Evolutionary conservation across 2,329 filamentous ascomycete species (phyloP).

Genomic region (Lasiodiplodia gonubiensis): DNA sequence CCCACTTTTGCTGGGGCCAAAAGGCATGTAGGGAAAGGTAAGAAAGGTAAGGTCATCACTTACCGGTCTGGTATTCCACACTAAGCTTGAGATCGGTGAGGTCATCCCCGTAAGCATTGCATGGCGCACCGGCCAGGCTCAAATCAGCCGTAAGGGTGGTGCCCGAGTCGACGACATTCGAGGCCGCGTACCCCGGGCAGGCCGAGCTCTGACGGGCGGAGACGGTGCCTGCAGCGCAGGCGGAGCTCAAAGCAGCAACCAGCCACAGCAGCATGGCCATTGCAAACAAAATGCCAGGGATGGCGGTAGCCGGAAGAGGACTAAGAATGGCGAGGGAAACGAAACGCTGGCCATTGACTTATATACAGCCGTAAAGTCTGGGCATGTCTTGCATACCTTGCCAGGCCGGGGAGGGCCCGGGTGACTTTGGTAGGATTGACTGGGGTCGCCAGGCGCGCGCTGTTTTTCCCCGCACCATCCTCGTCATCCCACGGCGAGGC

Average conservation of each 20-base stretch:
- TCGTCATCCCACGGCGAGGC: constrained; percentile 8
- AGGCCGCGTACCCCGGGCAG: constrained; percentile 73
- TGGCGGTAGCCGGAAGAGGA: neutral
- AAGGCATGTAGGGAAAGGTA: neutral
- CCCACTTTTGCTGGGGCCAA: neutral
- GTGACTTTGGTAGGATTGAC: constrained; percentile 2
- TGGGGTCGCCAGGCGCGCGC: constrained; percentile 1
- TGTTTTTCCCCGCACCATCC: constrained; percentile 21
- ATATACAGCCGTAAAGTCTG: constrained; percentile 8
- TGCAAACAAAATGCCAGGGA: neutral
- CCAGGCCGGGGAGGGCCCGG: neutral
- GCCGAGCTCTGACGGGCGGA: constrained; percentile 9
- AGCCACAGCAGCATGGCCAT: constrained; percentile 15
- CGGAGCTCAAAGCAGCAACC: constrained; percentile 5
- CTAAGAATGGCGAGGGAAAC: constrained; percentile 7
- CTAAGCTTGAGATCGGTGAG: constrained; percentile 61
- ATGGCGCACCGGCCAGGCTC: constrained; percentile 68
- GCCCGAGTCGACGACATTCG: constrained; percentile 60
- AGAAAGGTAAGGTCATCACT: constrained; percentile 29
- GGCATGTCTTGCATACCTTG: constrained; percentile 21
- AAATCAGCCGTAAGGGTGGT: constrained; percentile 72
- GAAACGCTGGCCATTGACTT: constrained; percentile 15
- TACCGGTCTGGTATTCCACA: constrained; percentile 68
- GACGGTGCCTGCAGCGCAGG: constrained; percentile 12
- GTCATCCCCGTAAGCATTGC: constrained; percentile 66